These are phyloP conservation scores for Chlorella variabilis DNA, from an alignment of 163 green algal genomes.

Conservation along the genomic window DNA sequence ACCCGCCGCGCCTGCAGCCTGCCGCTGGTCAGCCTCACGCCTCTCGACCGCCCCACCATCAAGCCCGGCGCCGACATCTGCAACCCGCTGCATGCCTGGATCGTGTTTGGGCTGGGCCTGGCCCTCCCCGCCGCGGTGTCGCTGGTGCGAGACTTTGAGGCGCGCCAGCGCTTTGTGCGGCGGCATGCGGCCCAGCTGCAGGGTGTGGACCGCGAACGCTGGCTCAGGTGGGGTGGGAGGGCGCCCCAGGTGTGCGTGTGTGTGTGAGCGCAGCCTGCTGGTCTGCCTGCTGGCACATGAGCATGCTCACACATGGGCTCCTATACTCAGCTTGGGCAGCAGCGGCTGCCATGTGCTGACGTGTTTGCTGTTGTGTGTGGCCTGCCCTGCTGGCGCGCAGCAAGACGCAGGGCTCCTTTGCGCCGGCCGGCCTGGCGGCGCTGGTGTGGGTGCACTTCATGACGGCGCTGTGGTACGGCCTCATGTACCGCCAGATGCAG, in stretches of 20 bases:
- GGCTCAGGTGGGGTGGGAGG: background rate
- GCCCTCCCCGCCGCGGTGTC: background rate
- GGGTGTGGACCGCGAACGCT: background rate
- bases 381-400: background rate
- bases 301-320: no score
- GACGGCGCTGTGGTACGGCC: background rate
- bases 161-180: conserved; percentile 16
- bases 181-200: background rate
- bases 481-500: background rate
- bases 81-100: conserved; percentile 28
- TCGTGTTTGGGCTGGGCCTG: background rate
- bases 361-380: background rate
- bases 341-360: no score
- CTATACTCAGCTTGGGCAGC: no score
- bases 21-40: conserved; percentile 3
- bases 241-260: no score
- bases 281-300: no score
- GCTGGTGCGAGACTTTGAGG: background rate
- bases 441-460: background rate
- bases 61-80: conserved; percentile 10
- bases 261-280: no score
- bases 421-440: background rate
- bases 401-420: background rate
- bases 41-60: conserved; percentile 8
- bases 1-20: no score